Conservation (phyloP, 306 rosid species). For the Malus orientalis region DNA sequence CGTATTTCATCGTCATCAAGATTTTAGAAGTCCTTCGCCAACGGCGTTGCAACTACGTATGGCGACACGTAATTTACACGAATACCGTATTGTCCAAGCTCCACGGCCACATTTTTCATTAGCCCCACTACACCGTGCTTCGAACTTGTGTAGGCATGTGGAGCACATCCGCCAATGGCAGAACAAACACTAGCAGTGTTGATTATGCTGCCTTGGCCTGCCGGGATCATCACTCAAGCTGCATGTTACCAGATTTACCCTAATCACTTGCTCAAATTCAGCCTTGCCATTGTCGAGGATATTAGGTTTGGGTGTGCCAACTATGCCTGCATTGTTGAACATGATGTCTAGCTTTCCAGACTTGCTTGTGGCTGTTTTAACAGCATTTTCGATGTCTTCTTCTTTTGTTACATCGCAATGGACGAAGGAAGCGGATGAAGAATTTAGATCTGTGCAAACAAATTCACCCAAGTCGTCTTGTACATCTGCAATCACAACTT, state of each 20-base stretch:
- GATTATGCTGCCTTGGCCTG: conserved; percentile 28
- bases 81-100: conserved; percentile 40
- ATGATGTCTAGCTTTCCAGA: conserved; percentile 51
- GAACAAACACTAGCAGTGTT: conserved; percentile 23
- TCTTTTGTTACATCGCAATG: conserved; percentile 48
- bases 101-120: conserved; percentile 29
- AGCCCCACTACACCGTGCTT: conserved; percentile 42
- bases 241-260: conserved; percentile 40
- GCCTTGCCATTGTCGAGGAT: conserved; percentile 13
- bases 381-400: conserved; percentile 20
- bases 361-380: conserved; percentile 16
- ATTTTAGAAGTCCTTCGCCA: conserved; percentile 13
- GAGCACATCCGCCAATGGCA: conserved; percentile 9
- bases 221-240: conserved; percentile 33
- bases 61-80: conserved; percentile 48
- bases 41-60: conserved; percentile 19
- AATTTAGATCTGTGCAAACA: conserved; percentile 4
- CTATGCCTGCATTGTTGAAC: conserved; percentile 43
- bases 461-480: conserved; percentile 29
- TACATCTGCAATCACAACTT: conserved; percentile 39
- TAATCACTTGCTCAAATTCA: conserved; percentile 26
- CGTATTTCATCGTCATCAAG: conserved; percentile 14
- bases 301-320: not conserved
- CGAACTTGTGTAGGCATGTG: conserved; percentile 36
- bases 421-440: conserved; percentile 13